A percentile compares a stretch with the other conserved stretches of the same genome.
Conservation (phyloP, 1,284 basidiomycete genomes). For the Mycena citricolor region DNA sequence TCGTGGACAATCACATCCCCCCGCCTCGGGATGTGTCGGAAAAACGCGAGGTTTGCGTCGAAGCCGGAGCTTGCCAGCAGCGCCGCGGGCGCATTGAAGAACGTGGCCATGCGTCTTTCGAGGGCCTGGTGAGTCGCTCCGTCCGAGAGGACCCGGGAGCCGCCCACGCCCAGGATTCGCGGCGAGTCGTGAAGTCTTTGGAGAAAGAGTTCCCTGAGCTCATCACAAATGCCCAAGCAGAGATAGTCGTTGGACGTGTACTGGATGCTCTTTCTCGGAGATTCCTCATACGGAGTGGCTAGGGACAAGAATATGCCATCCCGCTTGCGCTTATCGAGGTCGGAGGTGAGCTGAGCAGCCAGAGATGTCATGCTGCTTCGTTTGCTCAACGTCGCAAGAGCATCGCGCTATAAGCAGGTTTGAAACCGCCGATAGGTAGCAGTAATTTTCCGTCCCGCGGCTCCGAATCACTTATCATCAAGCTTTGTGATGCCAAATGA, state of each 20-base stretch:
- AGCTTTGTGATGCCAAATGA: no score
- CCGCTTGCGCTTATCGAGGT: slow-evolving; percentile 59
- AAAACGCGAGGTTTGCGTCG: slow-evolving; percentile 90
- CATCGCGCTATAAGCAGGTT: no score
- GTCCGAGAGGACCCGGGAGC: slow-evolving; percentile 80
- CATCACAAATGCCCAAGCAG: slow-evolving; percentile 65
- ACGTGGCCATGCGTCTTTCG: slow-evolving; percentile 62
- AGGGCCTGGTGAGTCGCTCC: slow-evolving; percentile 63
- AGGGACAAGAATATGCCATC: slow-evolving; percentile 61
- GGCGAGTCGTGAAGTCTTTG: slow-evolving; percentile 48
- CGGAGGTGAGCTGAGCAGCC: slow-evolving; percentile 39
- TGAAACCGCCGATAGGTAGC: no score
- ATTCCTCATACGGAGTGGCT: slow-evolving; percentile 43
- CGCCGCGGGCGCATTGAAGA: slow-evolving; percentile 57
- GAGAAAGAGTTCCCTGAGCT: slow-evolving; percentile 60
- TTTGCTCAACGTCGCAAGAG: no score
- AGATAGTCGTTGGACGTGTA: slow-evolving; percentile 95
- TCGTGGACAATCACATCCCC: slow-evolving; percentile 84
- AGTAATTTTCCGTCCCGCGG: no score
- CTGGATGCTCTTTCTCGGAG: slow-evolving; percentile 49
- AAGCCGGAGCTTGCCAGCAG: slow-evolving; percentile 93
- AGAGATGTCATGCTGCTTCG: no score
- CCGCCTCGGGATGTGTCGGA: slow-evolving; percentile 76
- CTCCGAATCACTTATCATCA: no score
- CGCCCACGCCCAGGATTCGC: slow-evolving; percentile 82